These are phyloP conservation scores for Suillus subluteus DNA, from an alignment of 768 basidiomycete species.

Conservation along the genomic window DNA sequence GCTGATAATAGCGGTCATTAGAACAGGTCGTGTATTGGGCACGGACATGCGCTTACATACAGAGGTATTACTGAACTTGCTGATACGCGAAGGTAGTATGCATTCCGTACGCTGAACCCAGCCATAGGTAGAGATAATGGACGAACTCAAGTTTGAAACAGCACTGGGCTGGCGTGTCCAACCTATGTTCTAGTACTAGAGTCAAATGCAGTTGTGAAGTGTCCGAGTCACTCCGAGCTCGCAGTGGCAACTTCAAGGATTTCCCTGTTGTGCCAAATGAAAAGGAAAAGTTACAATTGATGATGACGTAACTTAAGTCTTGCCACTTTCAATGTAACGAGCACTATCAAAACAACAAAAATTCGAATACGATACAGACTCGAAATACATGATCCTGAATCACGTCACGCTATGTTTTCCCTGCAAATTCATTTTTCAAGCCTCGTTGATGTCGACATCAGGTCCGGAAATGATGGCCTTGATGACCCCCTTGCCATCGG, in stretches of 20 bases:
- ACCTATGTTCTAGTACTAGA: not conserved
- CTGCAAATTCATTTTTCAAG: conserved; percentile 25
- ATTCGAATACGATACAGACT: not conserved
- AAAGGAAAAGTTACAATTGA: not conserved
- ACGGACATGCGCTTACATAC: conserved; percentile 52
- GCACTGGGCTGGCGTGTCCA: not conserved
- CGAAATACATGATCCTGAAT: no score
- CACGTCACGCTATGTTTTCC: not conserved
- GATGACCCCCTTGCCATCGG: conserved; percentile 86
- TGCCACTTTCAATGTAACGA: not conserved
- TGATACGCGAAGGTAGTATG: conserved; percentile 83
- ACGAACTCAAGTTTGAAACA: conserved; percentile 12
- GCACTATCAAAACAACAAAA: no score
- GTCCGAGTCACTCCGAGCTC: not conserved
- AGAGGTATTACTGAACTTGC: conserved; percentile 74
- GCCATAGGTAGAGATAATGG: conserved; percentile 10
- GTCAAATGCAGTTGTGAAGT: not conserved
- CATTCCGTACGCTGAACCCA: conserved; percentile 68
- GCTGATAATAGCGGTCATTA: conserved; percentile 38
- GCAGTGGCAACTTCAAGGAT: not conserved
- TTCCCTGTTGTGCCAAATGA: not conserved
- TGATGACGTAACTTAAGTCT: not conserved
- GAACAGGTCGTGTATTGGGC: not conserved
- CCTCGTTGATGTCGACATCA: conserved; percentile 50
- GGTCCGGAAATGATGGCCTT: conserved; percentile 90